These are phyloP conservation scores for Coemansia sp. DNA, from an alignment of 192 early-diverging fungal species.

Conservation along the genomic window DNA sequence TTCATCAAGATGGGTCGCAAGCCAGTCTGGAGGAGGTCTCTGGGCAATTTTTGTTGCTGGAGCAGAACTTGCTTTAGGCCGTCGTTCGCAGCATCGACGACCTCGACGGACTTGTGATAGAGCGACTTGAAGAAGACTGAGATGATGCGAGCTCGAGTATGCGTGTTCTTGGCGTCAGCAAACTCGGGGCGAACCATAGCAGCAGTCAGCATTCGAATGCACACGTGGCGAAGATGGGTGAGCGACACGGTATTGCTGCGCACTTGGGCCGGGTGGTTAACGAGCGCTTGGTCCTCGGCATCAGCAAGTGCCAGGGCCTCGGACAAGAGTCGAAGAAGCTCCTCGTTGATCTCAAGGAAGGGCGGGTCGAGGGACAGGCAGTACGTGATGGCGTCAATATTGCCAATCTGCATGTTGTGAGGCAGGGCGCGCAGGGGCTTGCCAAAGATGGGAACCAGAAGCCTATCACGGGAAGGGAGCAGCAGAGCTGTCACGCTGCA, in stretches of 20 bases:
- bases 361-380: slow-evolving; percentile 87
- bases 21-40: slow-evolving; percentile 94
- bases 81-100: slow-evolving; percentile 92
- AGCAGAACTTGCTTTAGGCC: slow-evolving; percentile 76
- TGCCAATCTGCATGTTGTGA: slow-evolving; percentile 96
- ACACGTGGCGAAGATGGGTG: slow-evolving; percentile 90
- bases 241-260: slow-evolving; percentile 81
- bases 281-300: slow-evolving; percentile 95
- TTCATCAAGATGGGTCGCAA: slow-evolving; percentile 94
- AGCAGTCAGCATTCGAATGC: slow-evolving; percentile 92
- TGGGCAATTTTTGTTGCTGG: slow-evolving; percentile 77
- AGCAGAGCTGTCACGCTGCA: slow-evolving; percentile 85
- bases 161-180: slow-evolving; percentile 68
- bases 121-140: slow-evolving; percentile 99
- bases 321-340: slow-evolving; percentile 83
- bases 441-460: slow-evolving; percentile 92
- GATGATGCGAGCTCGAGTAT: slow-evolving; percentile 86
- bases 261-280: slow-evolving; percentile 74
- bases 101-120: slow-evolving; percentile 91
- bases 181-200: slow-evolving; percentile 93
- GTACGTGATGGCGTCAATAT: slow-evolving; percentile 98
- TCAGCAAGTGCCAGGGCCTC: slow-evolving; percentile 95
- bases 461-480: slow-evolving; percentile 76
- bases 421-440: slow-evolving; percentile 96
- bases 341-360: slow-evolving; percentile 88